Evolutionary conservation across 2,329 filamentous ascomycete species (phyloP).

Genomic region (Fusarium longipes): DNA sequence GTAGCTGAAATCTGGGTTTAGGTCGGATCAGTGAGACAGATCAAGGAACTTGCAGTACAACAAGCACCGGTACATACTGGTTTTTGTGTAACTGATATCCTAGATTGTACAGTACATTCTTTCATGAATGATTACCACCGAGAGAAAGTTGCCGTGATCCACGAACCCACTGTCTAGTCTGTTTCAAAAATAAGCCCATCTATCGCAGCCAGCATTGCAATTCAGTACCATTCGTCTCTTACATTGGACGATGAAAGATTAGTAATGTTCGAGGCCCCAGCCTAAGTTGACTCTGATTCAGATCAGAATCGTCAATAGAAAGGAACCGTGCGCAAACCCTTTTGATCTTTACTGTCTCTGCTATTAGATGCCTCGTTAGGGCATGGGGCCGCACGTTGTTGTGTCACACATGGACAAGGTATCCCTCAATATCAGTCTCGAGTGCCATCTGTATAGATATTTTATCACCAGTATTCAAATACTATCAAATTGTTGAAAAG

Average conservation of each 20-base stretch:
- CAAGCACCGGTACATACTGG: not conserved
- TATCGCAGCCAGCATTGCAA: constrained; percentile 5
- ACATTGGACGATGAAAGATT: constrained; percentile 30
- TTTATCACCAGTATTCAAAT: constrained; percentile 9
- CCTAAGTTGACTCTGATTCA: constrained; percentile 8
- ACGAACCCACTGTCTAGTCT: constrained; percentile 28
- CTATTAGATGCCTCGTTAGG: constrained; percentile 39
- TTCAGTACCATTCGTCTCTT: constrained; percentile 19
- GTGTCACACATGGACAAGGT: constrained; percentile 41
- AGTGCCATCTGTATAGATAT: constrained; percentile 10
- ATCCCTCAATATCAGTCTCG: constrained; percentile 16
- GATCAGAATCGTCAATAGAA: constrained; percentile 5
- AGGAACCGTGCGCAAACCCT: constrained; percentile 40
- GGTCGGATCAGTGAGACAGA: not conserved
- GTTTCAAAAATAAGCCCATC: constrained; percentile 39
- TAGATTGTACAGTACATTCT: constrained; percentile 11
- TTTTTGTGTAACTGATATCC: not conserved
- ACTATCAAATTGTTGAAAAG: not conserved
- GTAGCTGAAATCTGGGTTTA: not conserved
- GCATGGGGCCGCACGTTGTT: constrained; percentile 43
- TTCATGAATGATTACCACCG: constrained; percentile 2
- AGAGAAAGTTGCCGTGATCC: constrained; percentile 18
- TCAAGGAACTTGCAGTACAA: not conserved
- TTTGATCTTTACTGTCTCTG: constrained; percentile 39
- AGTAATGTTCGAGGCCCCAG: constrained; percentile 36